Evolutionary conservation across 1,284 basidiomycete species (phyloP).

Genomic region (Agaricales sp.): DNA sequence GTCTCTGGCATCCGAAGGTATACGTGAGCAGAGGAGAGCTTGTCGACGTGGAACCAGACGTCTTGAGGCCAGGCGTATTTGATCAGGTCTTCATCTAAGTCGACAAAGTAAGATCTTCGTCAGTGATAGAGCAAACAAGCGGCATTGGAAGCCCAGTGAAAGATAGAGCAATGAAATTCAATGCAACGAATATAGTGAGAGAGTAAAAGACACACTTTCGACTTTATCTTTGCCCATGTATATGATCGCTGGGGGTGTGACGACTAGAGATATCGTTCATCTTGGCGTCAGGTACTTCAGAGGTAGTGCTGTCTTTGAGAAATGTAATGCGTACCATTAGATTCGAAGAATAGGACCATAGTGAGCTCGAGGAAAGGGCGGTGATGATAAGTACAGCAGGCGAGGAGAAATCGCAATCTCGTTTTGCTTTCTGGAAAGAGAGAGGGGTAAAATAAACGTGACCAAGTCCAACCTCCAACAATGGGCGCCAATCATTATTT

Average conservation of each 20-base stretch:
- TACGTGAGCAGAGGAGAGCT: conserved; percentile 89
- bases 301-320: neutral
- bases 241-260: conserved; percentile 59
- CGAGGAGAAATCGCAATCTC: too few relatives aligned
- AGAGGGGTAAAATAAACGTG: too few relatives aligned
- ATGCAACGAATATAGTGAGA: conserved; percentile 6
- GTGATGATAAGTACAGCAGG: neutral
- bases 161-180: conserved; percentile 1
- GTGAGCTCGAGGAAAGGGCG: conserved; percentile 4
- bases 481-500: too few relatives aligned
- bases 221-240: conserved; percentile 98
- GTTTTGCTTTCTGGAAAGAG: too few relatives aligned
- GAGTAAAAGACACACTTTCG: conserved; percentile 61
- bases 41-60: conserved; percentile 81
- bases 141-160: conserved; percentile 7
- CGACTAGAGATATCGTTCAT: too few relatives aligned
- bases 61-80: conserved; percentile 83
- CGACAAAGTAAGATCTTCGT: neutral
- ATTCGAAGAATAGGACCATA: conserved; percentile 2
- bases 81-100: conserved; percentile 85
- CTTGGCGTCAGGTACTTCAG: neutral
- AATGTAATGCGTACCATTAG: neutral
- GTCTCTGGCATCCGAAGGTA: conserved; percentile 78
- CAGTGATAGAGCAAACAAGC: neutral
- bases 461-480: too few relatives aligned